Base-by-base conservation (phyloP, 345 rosid genomes). In the Eucalyptus fibrosa region DNA sequence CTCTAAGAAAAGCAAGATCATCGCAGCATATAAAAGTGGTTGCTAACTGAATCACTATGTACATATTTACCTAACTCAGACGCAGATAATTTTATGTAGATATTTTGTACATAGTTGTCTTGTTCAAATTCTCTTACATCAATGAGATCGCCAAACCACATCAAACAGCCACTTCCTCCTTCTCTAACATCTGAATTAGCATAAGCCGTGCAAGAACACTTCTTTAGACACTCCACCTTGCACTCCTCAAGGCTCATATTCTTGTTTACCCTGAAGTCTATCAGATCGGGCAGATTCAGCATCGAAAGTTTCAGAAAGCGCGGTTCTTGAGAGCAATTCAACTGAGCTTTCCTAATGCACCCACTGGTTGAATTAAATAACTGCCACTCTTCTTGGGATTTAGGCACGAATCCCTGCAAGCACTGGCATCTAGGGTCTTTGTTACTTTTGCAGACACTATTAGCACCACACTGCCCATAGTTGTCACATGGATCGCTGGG, bases 331-430 rank as follows among this genome's bases (percentile, higher is more conserved):
- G 26, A 59, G 86, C 92, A 93, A 82, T 80, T 40, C 9, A 89
- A 47, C 30, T 59, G 40, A 28, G 10, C 11, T 67, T 16, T 88
- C 53, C 90, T 30, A 40, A 28, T 65, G 59, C 92, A 92, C 7
- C 91, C 92, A n/a, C 34, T 47, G 32, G 89, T 26, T 90, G 89
- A 88, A 45, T 85, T 47, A 77, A 90, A 26, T 13, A 89, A n/a
- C 23, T 56, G 83, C 95, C 94, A 93, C 21, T 90, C 89, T 7
- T 90, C 87, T 21, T 49, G 89, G 19, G 91, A 91, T 44, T 21
- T 90, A 8, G 95, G 92, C 59, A 86, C n/a, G 50, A 94, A 94
- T 10, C 96, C 94, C 12, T 88, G 55, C 69, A 91, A 53, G 87
- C 96, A 94, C 50, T 92, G 86, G 81, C 89, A 56, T 34, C 32